phyloP scores from a whole-genome alignment of 2,329 filamentous ascomycete species.

The Aspergillus ibericus region DNA sequence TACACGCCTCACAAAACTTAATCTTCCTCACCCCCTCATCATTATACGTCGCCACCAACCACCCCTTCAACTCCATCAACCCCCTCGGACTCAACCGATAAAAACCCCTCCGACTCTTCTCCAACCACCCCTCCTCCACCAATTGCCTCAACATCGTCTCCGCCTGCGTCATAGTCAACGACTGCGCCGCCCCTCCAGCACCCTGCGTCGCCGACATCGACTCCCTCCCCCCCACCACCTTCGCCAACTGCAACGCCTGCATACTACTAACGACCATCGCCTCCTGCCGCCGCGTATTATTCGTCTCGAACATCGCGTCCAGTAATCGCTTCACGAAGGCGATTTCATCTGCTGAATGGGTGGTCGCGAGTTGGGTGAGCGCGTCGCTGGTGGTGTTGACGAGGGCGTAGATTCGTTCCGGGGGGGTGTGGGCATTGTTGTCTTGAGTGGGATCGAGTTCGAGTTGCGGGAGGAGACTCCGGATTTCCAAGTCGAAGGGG shows the following conservation, averaged over 20 bases:
- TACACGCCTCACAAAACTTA: constrained; percentile 85
- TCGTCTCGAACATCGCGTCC: constrained; percentile 86
- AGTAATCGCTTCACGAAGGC: constrained; percentile 84
- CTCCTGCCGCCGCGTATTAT: constrained; percentile 78
- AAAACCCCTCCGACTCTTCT: constrained; percentile 68
- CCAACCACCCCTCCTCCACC: constrained; percentile 80
- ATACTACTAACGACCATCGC: constrained; percentile 78
- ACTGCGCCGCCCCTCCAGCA: constrained; percentile 38
- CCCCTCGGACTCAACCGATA: constrained; percentile 75
- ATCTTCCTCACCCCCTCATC: constrained; percentile 72
- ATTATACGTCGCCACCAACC: constrained; percentile 89
- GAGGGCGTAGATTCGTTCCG: constrained; percentile 71
- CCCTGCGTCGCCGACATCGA: constrained; percentile 40
- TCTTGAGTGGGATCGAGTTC: constrained; percentile 36
- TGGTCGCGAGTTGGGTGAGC: constrained; percentile 82
- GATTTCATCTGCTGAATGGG: constrained; percentile 78
- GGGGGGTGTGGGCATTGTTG: not conserved
- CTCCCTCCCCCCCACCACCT: constrained; percentile 47
- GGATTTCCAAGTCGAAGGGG: constrained; percentile 83
- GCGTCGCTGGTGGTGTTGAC: constrained; percentile 86
- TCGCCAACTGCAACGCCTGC: constrained; percentile 71
- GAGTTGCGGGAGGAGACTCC: constrained; percentile 68
- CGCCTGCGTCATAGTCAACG: constrained; percentile 74
- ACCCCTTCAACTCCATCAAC: constrained; percentile 79
- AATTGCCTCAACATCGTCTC: constrained; percentile 69